Conservation (phyloP, 306 rosid genomes). For the Coriaria nepalensis region DNA sequence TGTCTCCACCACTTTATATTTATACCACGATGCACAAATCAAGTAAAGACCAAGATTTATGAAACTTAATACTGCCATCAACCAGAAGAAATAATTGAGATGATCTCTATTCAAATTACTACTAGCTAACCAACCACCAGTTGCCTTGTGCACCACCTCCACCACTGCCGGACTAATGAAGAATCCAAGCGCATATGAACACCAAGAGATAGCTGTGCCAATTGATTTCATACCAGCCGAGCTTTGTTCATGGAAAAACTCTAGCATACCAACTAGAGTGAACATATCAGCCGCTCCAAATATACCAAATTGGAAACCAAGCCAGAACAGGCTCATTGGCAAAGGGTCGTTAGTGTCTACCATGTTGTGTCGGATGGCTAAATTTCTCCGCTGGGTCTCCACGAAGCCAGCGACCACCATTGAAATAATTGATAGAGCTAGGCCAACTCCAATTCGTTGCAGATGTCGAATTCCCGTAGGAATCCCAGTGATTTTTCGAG, state of each 20-base stretch:
- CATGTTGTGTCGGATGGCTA: not conserved
- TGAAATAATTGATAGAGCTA: slow-evolving; percentile 39
- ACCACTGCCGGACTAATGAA: slow-evolving; percentile 46
- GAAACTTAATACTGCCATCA: too few relatives aligned
- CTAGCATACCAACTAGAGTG: slow-evolving; percentile 47
- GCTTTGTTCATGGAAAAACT: slow-evolving; percentile 47
- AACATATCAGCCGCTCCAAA: slow-evolving; percentile 49
- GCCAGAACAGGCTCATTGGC: slow-evolving; percentile 27
- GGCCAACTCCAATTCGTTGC: slow-evolving; percentile 45
- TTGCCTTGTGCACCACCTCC: slow-evolving; percentile 34
- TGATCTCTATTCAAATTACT: too few relatives aligned
- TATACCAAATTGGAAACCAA: slow-evolving; percentile 42
- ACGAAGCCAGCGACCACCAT: slow-evolving; percentile 50
- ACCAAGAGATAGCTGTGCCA: slow-evolving; percentile 49
- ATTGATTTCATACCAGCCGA: slow-evolving; percentile 48
- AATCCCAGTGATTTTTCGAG: slow-evolving; percentile 28
- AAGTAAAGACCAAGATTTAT: too few relatives aligned
- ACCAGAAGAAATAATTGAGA: too few relatives aligned
- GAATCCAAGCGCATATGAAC: slow-evolving; percentile 55
- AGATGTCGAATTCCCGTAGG: slow-evolving; percentile 42
- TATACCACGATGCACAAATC: too few relatives aligned
- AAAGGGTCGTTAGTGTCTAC: too few relatives aligned
- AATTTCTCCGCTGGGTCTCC: slow-evolving; percentile 30
- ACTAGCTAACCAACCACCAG: not conserved
- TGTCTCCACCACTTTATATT: too few relatives aligned